Base-by-base conservation (phyloP, 179 eudicot genomes). In the Beta corolliflora region DNA sequence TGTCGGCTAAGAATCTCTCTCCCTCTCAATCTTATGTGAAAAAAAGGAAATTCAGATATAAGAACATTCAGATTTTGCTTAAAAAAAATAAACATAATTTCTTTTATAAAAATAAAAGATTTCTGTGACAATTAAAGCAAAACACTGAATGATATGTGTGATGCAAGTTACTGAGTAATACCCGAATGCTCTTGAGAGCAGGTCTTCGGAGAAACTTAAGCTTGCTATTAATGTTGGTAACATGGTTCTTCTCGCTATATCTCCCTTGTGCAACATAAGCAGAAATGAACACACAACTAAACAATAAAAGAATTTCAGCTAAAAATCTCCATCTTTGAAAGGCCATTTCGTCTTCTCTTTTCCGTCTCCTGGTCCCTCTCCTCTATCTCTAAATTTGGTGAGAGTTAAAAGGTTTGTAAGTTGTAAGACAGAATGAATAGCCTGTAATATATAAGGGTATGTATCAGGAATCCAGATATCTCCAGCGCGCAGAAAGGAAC, bases 141-240 rank as follows among this genome's bases (percentile, higher is more conserved):
- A 60, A 60, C 65, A n/a, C 3, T 7, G n/a, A 76, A 61, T 52
- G 21, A 29, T 25, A 77, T 7, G 41, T 36, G 41, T 36, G 41
- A 36, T 36, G 60, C 80, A 77, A 14, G 73, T 50, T 52, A 78
- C 19, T 15, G 29, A 82, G n/a, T 11, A 9, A 21, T 73, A 83
- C 85, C 82, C 59, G 70, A 75, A 83, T 83, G 70, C 64, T 83
- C 58, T 79, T 83, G 56, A 79, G 53, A 79, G 79, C 76, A 50
- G 75, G 77, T 77, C 52, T 82, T 19, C 21, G 55, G 11, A 71
- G 36, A 60, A 50, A 70, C 71, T 77, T 71, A 77, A 82, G 84
- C 77, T 70, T 82, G 77, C 60, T 71, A 60, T 67, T 21, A 58
- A 79, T 56, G 69, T 68, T 36, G 52, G 68, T 13, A 66, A 5